These are phyloP conservation scores for Tephrocybe sp. DNA, from an alignment of 768 basidiomycete species.

Conservation along the genomic window DNA sequence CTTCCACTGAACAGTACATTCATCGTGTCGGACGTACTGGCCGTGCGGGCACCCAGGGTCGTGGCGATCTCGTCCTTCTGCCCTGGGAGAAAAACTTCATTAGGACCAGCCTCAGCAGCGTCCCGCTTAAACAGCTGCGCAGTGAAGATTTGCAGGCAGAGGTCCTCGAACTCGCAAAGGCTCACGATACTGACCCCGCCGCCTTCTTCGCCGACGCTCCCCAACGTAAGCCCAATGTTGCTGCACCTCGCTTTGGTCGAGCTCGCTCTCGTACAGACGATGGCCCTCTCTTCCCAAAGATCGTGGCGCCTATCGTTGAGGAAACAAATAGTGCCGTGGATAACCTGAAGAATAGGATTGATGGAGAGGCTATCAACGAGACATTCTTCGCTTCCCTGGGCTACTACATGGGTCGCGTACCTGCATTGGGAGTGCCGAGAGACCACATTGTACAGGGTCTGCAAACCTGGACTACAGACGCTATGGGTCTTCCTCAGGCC, in stretches of 20 bases:
- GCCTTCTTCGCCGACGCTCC: constrained; percentile 27
- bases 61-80: constrained; percentile 77
- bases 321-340: constrained; percentile 27
- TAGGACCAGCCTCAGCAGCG: constrained; percentile 47
- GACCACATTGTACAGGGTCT: constrained; percentile 50
- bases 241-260: neutral
- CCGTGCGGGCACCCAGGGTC: constrained; percentile 57
- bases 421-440: constrained; percentile 43
- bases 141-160: constrained; percentile 44
- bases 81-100: constrained; percentile 79
- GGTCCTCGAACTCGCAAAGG: constrained; percentile 41
- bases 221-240: neutral
- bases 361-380: constrained; percentile 51
- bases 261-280: neutral
- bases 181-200: constrained; percentile 43
- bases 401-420: constrained; percentile 58
- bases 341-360: constrained; percentile 32
- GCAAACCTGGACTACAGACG: constrained; percentile 59
- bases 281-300: constrained; percentile 12
- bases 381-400: constrained; percentile 69
- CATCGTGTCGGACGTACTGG: constrained; percentile 88
- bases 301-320: constrained; percentile 20
- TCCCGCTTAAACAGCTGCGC: constrained; percentile 67
- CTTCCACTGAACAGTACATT: constrained; percentile 67
- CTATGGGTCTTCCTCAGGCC: constrained; percentile 45